Percentiles rank a stretch among this genome's conserved stretches.
These are phyloP conservation scores for Tuber umbilicatum DNA, from an alignment of 495 filamentous ascomycete species.

Conservation along the genomic window DNA sequence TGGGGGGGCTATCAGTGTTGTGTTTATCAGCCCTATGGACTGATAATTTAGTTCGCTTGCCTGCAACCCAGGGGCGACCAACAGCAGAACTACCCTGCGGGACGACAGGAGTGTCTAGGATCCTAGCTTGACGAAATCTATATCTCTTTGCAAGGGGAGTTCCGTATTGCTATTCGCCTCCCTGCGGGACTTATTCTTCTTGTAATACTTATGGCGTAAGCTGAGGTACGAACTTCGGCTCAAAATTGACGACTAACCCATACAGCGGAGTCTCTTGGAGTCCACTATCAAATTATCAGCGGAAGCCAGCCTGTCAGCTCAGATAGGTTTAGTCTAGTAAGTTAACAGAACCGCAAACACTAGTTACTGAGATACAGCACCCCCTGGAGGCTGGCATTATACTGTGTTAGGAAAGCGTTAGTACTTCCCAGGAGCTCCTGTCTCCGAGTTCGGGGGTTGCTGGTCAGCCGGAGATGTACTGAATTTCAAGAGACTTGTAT, in stretches of 20 bases:
- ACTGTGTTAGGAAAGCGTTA: background rate
- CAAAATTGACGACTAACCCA: background rate
- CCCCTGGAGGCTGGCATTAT: background rate
- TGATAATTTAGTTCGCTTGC: background rate
- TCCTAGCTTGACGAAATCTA: background rate
- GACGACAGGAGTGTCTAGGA: background rate
- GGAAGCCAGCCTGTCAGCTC: background rate
- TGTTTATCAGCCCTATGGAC: background rate
- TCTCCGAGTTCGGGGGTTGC: background rate
- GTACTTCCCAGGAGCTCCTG: background rate
- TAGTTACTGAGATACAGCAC: background rate
- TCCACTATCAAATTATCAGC: background rate
- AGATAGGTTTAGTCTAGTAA: background rate
- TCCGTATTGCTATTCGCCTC: background rate
- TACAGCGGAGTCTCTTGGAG: background rate
- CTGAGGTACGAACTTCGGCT: background rate
- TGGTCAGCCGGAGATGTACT: background rate
- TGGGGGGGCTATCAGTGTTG: background rate
- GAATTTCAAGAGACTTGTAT: background rate
- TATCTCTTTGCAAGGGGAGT: background rate
- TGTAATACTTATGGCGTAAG: background rate
- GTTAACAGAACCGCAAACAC: background rate
- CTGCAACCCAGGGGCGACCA: background rate
- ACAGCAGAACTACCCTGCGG: background rate
- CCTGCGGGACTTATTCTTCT: background rate